phyloP scores from a whole-genome alignment of 2,329 filamentous ascomycete species.

The Aspergillus fumigatiaffinis region DNA sequence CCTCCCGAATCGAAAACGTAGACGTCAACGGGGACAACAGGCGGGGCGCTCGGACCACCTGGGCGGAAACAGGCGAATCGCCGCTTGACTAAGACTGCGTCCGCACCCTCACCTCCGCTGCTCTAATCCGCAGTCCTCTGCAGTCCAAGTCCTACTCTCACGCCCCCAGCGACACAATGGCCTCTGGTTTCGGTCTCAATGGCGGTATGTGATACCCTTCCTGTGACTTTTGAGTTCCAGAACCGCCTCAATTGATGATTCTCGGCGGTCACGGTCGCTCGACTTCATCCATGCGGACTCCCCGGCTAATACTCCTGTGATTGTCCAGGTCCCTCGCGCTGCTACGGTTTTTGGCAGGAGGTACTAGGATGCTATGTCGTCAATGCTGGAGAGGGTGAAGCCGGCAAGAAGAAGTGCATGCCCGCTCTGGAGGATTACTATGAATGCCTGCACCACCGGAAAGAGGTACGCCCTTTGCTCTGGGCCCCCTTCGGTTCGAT shows the following conservation, averaged over 20 bases:
- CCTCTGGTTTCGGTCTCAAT: slow-evolving; percentile 53
- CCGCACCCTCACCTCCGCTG: slow-evolving; percentile 27
- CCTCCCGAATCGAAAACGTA: slow-evolving; percentile 12
- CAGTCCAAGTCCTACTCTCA: slow-evolving; percentile 15
- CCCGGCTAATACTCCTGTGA: slow-evolving; percentile 20
- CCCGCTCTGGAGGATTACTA: slow-evolving; percentile 93
- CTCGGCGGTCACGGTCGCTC: slow-evolving; percentile 9
- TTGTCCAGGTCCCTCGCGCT: slow-evolving; percentile 64
- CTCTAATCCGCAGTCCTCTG: slow-evolving; percentile 20
- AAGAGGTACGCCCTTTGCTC: slow-evolving; percentile 67
- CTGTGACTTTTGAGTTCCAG: not conserved
- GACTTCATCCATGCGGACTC: slow-evolving; percentile 9
- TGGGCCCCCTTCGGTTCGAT: not conserved
- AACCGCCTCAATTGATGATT: slow-evolving; percentile 6
- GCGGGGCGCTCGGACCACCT: slow-evolving; percentile 26
- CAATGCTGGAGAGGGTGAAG: slow-evolving; percentile 76
- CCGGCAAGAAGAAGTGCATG: slow-evolving; percentile 82
- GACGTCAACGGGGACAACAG: slow-evolving; percentile 18
- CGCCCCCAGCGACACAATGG: slow-evolving; percentile 37
- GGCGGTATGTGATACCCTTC: slow-evolving; percentile 41
- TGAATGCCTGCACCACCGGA: slow-evolving; percentile 97
- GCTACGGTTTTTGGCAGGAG: slow-evolving; percentile 99
- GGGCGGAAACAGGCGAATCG: slow-evolving; percentile 18
- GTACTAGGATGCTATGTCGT: slow-evolving; percentile 97
- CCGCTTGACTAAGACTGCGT: slow-evolving; percentile 23